A percentile compares a stretch with the other conserved stretches of the same genome.
These are phyloP conservation scores for Gilbertella persicaria DNA, from an alignment of 371 early-diverging fungal genomes.

Conservation along the genomic window DNA sequence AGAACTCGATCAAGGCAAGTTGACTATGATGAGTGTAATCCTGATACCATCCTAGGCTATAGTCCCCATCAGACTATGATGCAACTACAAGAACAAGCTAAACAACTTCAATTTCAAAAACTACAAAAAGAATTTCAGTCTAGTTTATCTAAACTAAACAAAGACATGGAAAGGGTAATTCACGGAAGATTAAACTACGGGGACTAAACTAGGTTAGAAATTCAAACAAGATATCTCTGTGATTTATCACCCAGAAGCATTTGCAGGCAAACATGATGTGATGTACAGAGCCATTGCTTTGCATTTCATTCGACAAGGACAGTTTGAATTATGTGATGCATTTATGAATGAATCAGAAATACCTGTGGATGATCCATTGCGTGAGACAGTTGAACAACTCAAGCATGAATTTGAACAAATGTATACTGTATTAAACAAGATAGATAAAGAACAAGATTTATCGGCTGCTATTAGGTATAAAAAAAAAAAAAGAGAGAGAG, in stretches of 20 bases:
- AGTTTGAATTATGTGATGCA: slow-evolving; percentile 72
- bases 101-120: slow-evolving; percentile 43
- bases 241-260: slow-evolving; percentile 66
- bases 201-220: slow-evolving; percentile 34
- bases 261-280: slow-evolving; percentile 63
- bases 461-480: slow-evolving; percentile 31
- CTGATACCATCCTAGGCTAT: no score
- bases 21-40: background rate
- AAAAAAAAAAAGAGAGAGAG: background rate
- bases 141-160: slow-evolving; percentile 67
- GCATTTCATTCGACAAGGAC: slow-evolving; percentile 90
- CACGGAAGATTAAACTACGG: background rate
- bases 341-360: slow-evolving; percentile 56
- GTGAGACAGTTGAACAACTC: slow-evolving; percentile 30
- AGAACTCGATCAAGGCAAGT: slow-evolving; percentile 26
- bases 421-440: slow-evolving; percentile 33
- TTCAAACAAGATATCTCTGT: slow-evolving; percentile 65
- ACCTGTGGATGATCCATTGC: slow-evolving; percentile 30
- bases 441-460: slow-evolving; percentile 33
- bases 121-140: slow-evolving; percentile 71
- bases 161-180: slow-evolving; percentile 75
- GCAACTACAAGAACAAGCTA: slow-evolving; percentile 22
- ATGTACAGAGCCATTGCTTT: slow-evolving; percentile 64
- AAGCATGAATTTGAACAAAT: slow-evolving; percentile 43
- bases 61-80: slow-evolving; percentile 3